Conservation (phyloP, 1,284 basidiomycete genomes). For the Ustilago nuda region DNA sequence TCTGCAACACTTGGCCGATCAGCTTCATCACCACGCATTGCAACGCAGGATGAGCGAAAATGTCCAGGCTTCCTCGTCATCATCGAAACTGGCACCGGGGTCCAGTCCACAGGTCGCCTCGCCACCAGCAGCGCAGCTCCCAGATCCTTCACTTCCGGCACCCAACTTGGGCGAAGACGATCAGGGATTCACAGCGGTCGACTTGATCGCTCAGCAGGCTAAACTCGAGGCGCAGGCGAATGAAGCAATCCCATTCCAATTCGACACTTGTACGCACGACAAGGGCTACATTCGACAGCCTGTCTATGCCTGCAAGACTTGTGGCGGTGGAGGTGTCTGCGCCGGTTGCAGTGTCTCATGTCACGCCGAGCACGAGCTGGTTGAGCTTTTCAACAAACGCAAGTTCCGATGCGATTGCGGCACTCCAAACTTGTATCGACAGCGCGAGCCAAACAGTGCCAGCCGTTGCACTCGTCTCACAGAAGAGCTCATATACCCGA, state of each 20-base stretch:
- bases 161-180: slow-evolving; percentile 52
- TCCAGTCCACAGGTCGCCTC: neutral
- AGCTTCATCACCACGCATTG: neutral
- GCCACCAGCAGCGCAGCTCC: slow-evolving; percentile 27
- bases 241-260: slow-evolving; percentile 69
- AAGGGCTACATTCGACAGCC: slow-evolving; percentile 69
- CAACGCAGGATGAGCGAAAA: slow-evolving; percentile 23
- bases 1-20: neutral
- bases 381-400: slow-evolving; percentile 68
- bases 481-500: slow-evolving; percentile 41
- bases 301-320: slow-evolving; percentile 68
- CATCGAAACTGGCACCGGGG: slow-evolving; percentile 5
- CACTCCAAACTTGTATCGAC: slow-evolving; percentile 54
- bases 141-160: slow-evolving; percentile 58
- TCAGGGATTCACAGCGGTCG: slow-evolving; percentile 65
- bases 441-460: slow-evolving; percentile 32
- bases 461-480: slow-evolving; percentile 12
- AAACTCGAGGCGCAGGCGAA: slow-evolving; percentile 69
- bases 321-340: slow-evolving; percentile 70
- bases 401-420: slow-evolving; percentile 68
- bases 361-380: slow-evolving; percentile 69
- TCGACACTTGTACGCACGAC: slow-evolving; percentile 69
- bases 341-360: slow-evolving; percentile 70
- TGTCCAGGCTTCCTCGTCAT: slow-evolving; percentile 11
- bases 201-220: slow-evolving; percentile 68